Percentiles rank a stretch among this genome's conserved stretches.
phyloP scores from a whole-genome alignment of 2,329 filamentous ascomycete genomes.

The Arthrobotrys entomopaga region DNA sequence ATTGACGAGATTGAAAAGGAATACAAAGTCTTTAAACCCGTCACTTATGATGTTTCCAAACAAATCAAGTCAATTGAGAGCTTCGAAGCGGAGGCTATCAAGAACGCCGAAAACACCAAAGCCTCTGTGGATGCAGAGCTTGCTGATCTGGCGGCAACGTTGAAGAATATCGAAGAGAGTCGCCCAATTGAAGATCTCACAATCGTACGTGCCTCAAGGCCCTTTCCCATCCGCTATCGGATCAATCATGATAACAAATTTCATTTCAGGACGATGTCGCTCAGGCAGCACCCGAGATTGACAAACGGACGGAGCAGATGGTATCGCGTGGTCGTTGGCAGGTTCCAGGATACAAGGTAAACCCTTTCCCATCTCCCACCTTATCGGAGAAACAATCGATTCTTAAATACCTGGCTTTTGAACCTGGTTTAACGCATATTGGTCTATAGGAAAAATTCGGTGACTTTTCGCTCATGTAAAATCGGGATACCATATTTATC shows the following conservation, averaged over 20 bases:
- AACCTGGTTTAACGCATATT: constrained; percentile 19
- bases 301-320: constrained; percentile 93
- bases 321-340: constrained; percentile 98
- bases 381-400: no score
- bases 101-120: constrained; percentile 98
- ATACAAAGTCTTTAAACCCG: constrained; percentile 89
- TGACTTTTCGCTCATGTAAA: constrained; percentile 93
- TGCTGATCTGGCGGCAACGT: constrained; percentile 89
- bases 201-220: constrained; percentile 76
- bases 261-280: constrained; percentile 84
- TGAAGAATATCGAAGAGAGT: constrained; percentile 96
- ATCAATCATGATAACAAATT: neutral
- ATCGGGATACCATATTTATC: neutral
- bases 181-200: constrained; percentile 96
- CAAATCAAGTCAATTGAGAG: constrained; percentile 98
- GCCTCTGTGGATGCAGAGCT: constrained; percentile 93
- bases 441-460: constrained; percentile 90
- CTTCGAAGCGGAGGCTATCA: constrained; percentile 95
- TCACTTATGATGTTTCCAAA: constrained; percentile 88
- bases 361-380: constrained; percentile 59
- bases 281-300: constrained; percentile 92
- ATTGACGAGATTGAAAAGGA: constrained; percentile 97
- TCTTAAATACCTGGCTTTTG: neutral
- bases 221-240: neutral
- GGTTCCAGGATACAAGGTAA: constrained; percentile 98